These are phyloP conservation scores for Phytophthora quininea DNA, from an alignment of 352 stramenopile species.

Conservation along the genomic window DNA sequence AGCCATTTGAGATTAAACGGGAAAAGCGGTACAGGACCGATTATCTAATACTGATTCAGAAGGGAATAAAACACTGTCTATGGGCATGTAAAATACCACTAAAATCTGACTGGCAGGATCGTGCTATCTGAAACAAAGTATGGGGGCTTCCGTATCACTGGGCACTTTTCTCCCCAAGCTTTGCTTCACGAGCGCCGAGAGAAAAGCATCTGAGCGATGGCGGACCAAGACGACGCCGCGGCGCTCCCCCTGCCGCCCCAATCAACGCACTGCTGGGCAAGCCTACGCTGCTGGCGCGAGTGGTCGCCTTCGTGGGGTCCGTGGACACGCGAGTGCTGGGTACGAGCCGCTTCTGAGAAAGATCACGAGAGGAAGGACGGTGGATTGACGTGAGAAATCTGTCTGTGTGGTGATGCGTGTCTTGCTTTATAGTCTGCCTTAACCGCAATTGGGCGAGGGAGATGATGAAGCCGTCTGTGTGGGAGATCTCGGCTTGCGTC, in stretches of 20 bases:
- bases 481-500: slow-evolving; percentile 83
- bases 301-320: slow-evolving; percentile 70
- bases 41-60: no score
- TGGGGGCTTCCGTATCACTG: slow-evolving; percentile 1
- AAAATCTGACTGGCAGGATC: no score
- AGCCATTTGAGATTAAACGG: no score
- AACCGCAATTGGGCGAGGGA: slow-evolving; percentile 79
- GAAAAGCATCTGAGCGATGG: slow-evolving; percentile 23
- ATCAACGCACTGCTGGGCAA: slow-evolving; percentile 59
- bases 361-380: neutral
- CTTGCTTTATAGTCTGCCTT: slow-evolving; percentile 54
- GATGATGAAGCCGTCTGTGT: slow-evolving; percentile 82
- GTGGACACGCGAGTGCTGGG: slow-evolving; percentile 58
- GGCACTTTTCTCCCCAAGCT: slow-evolving; percentile 14
- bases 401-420: slow-evolving; percentile 13
- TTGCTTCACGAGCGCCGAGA: neutral
- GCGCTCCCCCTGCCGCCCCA: slow-evolving; percentile 13
- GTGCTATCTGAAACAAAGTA: neutral
- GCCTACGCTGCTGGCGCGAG: slow-evolving; percentile 58
- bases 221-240: slow-evolving; percentile 30
- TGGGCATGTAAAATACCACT: no score
- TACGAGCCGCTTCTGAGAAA: slow-evolving; percentile 33
- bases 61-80: no score
- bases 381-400: slow-evolving; percentile 6
- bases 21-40: no score